Evolutionary conservation across 495 filamentous ascomycete genomes (phyloP).

Genomic region (Neurospora intermedia): DNA sequence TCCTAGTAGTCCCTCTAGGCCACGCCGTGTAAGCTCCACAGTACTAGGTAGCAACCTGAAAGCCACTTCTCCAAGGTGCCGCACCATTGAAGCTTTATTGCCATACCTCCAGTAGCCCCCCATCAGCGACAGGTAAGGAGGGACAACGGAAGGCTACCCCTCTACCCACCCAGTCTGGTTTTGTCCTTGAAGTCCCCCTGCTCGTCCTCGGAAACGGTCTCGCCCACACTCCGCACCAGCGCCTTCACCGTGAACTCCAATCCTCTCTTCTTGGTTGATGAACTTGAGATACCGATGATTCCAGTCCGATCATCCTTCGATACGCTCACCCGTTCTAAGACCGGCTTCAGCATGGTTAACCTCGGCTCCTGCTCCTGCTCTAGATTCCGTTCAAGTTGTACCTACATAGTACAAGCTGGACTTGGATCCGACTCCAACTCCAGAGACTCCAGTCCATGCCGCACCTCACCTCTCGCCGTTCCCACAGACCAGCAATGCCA

Average conservation of each 20-base stretch:
- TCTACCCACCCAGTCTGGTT: not conserved
- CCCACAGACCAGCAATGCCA: not conserved
- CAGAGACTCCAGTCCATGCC: not conserved
- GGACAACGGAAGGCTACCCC: not conserved
- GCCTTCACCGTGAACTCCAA: not conserved
- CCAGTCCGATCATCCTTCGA: not conserved
- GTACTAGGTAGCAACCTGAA: not conserved
- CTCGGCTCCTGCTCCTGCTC: not conserved
- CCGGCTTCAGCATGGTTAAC: not conserved
- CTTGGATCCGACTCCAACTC: not conserved
- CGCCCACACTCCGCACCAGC: not conserved
- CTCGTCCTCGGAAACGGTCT: not conserved
- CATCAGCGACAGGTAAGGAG: not conserved
- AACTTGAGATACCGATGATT: not conserved
- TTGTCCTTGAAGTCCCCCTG: not conserved
- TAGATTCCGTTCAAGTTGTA: not conserved
- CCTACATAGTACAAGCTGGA: not conserved
- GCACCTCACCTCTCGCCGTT: not conserved
- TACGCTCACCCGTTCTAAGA: not conserved
- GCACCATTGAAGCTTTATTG: not conserved
- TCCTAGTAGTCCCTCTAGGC: not conserved
- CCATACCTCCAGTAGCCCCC: not conserved
- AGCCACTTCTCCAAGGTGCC: not conserved
- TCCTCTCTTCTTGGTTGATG: not conserved
- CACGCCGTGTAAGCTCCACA: not conserved